These are phyloP conservation scores for Ceriops decandra DNA, from an alignment of 345 rosid species.

Conservation along the genomic window DNA sequence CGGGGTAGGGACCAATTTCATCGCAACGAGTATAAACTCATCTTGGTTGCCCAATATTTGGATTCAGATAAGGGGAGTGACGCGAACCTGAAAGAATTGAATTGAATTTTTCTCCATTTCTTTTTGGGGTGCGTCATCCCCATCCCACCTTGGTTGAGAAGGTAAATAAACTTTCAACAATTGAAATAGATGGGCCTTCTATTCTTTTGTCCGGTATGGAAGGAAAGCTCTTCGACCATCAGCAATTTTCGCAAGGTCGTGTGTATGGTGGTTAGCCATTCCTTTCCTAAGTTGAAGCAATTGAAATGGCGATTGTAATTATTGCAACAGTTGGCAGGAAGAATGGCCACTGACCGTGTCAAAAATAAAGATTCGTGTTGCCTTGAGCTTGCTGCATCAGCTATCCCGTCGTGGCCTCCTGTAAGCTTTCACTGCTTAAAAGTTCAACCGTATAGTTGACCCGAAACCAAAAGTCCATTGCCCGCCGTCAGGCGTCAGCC, in stretches of 20 bases:
- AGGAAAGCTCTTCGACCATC: neutral
- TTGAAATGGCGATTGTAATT: neutral
- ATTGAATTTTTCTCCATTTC: neutral
- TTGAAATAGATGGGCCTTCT: neutral
- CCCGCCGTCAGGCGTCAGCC: no score
- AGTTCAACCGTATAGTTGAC: no score
- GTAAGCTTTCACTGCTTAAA: no score
- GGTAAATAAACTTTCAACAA: neutral
- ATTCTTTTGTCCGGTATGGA: neutral
- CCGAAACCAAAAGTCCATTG: no score
- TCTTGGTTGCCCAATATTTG: neutral
- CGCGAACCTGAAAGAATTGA: neutral
- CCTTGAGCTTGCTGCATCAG: neutral
- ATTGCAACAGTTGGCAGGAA: conserved; percentile 10
- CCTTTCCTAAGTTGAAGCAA: neutral
- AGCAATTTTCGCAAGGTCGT: neutral
- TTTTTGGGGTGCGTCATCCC: neutral
- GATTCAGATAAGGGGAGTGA: neutral
- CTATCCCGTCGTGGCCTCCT: no score
- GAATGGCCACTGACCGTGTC: neutral
- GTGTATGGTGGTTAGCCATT: neutral
- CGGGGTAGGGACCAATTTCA: no score
- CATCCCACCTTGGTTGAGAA: neutral
- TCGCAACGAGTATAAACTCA: no score
- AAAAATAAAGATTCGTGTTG: neutral